Base-by-base conservation (phyloP, 2,329 filamentous ascomycete genomes). In the Cylindrodendrum hubeiense region DNA sequence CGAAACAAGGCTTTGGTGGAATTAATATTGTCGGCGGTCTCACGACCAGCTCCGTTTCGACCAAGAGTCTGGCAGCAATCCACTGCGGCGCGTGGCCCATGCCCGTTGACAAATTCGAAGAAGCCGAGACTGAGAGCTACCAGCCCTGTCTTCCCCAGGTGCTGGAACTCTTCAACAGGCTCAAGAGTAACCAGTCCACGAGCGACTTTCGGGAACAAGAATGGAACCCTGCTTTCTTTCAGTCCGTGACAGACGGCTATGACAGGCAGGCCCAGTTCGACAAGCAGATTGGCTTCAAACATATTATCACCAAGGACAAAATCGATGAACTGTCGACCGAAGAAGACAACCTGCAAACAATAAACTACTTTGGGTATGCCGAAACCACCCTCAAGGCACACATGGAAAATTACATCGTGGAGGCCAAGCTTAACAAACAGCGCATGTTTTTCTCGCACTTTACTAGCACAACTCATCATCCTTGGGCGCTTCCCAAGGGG, bases 141-240 rank as follows among this genome's bases (percentile, higher is more conserved):
- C 80, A 84, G 61, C 83, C 82, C 1, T 84, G 82, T 28, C 65
- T 85, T 51, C 78, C 83, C 1, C 82, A 81, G 53, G 71, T 80
- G n/a, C 68, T 81, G 30, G 71, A 80, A 12, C 73, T 76, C 17
- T 74, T 82, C 46, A 81, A 80, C 67, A 57, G 66, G 9, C 47
- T 79, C 21, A 75, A 75, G 44, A 65, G 66, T 5, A 37, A 67
- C 1, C 54, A 66, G 17, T 61, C 67, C 6, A 59, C 52, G 0
- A 46, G 66, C 1, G 67, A 75, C 57, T 79, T 72, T 39, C 60
- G 69, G n/a, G 65, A 73, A 0, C 75, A 74, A 58, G 73, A 74
- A 33, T 81, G 79, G 79, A 69, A 69, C 2, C 76, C 77, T 0
- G 67, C 67, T 2, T 80, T 79, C 50, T 77, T 80, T 69, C 78